Evolutionary conservation across 140 eudicot species (phyloP).

Genomic region (Flaveria floridana): DNA sequence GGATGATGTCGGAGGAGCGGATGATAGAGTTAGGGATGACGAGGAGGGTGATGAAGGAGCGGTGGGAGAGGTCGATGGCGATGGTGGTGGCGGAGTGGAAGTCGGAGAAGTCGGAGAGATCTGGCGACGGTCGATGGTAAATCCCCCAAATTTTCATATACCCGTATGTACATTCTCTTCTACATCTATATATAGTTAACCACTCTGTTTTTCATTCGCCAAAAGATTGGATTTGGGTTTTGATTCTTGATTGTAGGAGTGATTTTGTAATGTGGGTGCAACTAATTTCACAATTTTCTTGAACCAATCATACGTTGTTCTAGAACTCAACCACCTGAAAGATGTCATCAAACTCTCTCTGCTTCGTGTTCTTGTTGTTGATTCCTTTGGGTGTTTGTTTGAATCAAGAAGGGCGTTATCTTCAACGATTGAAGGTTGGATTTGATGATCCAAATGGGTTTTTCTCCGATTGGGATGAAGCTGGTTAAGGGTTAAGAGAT

Average conservation of each 20-base stretch:
- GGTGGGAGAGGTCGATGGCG: constrained; percentile 58
- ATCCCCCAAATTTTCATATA: constrained; percentile 15
- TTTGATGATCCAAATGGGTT: constrained; percentile 65
- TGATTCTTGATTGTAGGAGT: too few species aligned
- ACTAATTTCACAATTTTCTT: too few species aligned
- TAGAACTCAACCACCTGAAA: too few species aligned
- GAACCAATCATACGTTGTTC: too few species aligned
- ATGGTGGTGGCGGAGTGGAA: constrained; percentile 67
- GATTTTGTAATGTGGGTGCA: too few species aligned
- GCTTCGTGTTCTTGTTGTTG: too few species aligned
- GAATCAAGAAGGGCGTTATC: constrained; percentile 52
- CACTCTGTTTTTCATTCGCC: too few species aligned
- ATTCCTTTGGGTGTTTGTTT: constrained; percentile 29
- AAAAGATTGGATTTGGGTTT: too few species aligned
- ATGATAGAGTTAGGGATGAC: constrained; percentile 76
- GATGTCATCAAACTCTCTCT: too few species aligned
- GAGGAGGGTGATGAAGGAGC: constrained; percentile 72
- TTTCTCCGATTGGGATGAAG: constrained; percentile 49
- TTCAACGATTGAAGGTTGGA: constrained; percentile 43
- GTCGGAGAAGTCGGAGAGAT: constrained; percentile 67
- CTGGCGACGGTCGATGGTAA: too few species aligned
- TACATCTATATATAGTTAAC: neutral
- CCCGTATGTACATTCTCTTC: neutral
- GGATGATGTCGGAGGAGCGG: constrained; percentile 38
- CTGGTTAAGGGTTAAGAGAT: too few species aligned